Evolutionary conservation across 1,139 yeast genomes (phyloP).

Genomic region (Candida sanyaensis): DNA sequence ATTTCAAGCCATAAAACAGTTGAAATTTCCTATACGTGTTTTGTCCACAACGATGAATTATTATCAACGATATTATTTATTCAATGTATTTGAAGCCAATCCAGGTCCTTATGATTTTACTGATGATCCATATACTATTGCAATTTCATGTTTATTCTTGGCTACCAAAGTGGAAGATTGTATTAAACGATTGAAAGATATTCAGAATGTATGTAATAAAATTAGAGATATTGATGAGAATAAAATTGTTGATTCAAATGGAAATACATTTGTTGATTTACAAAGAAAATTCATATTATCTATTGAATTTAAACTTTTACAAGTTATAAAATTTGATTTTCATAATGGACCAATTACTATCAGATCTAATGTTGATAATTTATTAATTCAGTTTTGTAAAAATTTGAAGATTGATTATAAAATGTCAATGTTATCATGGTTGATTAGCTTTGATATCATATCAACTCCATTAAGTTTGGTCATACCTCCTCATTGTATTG

Average conservation of each 20-base stretch:
- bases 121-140: conserved; percentile 55
- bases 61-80: conserved; percentile 70
- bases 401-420: conserved; percentile 48
- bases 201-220: conserved; percentile 47
- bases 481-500: conserved; percentile 79
- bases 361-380: conserved; percentile 56
- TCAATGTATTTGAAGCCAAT: conserved; percentile 54
- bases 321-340: conserved; percentile 74
- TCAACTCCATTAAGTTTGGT: conserved; percentile 71
- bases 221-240: conserved; percentile 34
- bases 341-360: conserved; percentile 37
- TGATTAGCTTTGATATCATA: conserved; percentile 70
- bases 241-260: conserved; percentile 14
- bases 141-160: conserved; percentile 72
- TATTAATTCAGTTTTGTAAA: conserved; percentile 68
- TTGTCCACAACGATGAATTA: conserved; percentile 69
- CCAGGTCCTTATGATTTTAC: conserved; percentile 22
- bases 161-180: conserved; percentile 90
- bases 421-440: conserved; percentile 66
- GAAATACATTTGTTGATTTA: conserved; percentile 33
- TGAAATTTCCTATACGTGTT: conserved; percentile 69
- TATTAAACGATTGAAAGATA: conserved; percentile 72
- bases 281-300: conserved; percentile 56
- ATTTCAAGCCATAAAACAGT: conserved; percentile 50
- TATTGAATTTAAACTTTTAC: conserved; percentile 72